Percentiles rank a stretch among this genome's conserved stretches.
Evolutionary conservation across 192 early-diverging fungal genomes (phyloP).

Genomic region (Backusella tarrabulga): DNA sequence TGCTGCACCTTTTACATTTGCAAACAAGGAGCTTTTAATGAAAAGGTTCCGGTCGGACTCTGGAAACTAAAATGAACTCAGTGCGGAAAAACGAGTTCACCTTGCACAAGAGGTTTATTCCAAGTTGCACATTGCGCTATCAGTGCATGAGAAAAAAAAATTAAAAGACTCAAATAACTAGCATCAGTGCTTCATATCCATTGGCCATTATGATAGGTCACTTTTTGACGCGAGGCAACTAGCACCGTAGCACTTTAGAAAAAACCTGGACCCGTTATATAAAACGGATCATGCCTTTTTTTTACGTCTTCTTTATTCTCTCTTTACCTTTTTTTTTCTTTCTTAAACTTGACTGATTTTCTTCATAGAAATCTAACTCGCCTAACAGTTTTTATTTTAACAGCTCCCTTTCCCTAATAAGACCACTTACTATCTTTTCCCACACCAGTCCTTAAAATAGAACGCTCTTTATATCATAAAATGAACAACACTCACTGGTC

Average conservation of each 20-base stretch:
- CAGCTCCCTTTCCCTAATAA: background rate
- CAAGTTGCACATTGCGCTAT: conserved; percentile 1
- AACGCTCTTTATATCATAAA: background rate
- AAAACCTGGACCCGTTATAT: background rate
- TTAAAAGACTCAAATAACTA: background rate
- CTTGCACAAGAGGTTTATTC: background rate
- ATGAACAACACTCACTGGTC: conserved; percentile 13
- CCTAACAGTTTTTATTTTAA: background rate
- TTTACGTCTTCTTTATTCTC: background rate
- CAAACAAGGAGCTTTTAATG: background rate
- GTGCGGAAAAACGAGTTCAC: background rate
- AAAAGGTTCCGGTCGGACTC: background rate
- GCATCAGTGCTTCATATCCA: background rate
- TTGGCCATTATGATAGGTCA: background rate
- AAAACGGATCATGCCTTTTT: background rate
- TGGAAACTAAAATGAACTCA: background rate
- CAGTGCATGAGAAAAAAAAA: conserved; percentile 6
- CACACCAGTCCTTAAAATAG: background rate
- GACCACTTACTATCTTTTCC: background rate
- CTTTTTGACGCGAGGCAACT: conserved; percentile 8
- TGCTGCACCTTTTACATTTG: background rate
- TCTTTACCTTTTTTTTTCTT: background rate
- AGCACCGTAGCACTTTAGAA: background rate
- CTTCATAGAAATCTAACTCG: background rate
- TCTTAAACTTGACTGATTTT: background rate